Base-by-base conservation (phyloP, 1,284 basidiomycete genomes). In the Cryptococcus maquisensis region DNA sequence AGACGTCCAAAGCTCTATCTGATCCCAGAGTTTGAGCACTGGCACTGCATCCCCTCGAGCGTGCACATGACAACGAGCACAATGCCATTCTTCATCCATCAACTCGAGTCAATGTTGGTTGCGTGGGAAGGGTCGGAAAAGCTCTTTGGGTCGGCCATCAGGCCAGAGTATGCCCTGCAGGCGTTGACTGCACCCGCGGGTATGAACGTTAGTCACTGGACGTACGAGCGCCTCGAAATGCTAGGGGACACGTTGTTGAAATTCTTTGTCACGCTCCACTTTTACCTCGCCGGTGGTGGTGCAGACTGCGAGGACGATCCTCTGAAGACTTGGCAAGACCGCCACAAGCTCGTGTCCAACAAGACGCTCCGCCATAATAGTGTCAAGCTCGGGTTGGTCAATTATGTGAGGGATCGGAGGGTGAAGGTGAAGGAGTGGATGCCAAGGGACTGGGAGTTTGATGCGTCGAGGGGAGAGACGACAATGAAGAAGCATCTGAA, bases 201-300 rank as follows among this genome's bases (percentile, higher is more conserved):
- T 1, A 49, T 54, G 1, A 24, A 24, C 3, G 24, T 28, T n/a
- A 46, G 26, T 18, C 42, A 20, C 12, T 49, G 47, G 23, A 57
- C 56, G 37, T 74, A 74, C 48, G 64, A 74, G 54, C 63, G 71
- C 6, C 59, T 74, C 10, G 72, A 74, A 52, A 61, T 69, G n/a
- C 59, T 74, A 8, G 72, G 72, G 45, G 72, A 74, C 47, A 64
- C 65, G 8, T 45, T 74, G 3, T 62, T 74, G 42, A 69, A 71
- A 39, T 60, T 72, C 8, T 32, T 67, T 1, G 50, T 54, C 1
- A 67, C 65, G 4, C 24, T 65, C 6, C 59, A 64, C 26, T 50
- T 63, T 2, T 68, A 63, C 49, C 35, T 43, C 7, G 15, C 23
- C 16, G 48, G 48, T 15, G 26, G 40, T 18, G 40, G 49, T 13